phyloP scores from a whole-genome alignment of 352 stramenopile species.

The Pythium guiyangense region DNA sequence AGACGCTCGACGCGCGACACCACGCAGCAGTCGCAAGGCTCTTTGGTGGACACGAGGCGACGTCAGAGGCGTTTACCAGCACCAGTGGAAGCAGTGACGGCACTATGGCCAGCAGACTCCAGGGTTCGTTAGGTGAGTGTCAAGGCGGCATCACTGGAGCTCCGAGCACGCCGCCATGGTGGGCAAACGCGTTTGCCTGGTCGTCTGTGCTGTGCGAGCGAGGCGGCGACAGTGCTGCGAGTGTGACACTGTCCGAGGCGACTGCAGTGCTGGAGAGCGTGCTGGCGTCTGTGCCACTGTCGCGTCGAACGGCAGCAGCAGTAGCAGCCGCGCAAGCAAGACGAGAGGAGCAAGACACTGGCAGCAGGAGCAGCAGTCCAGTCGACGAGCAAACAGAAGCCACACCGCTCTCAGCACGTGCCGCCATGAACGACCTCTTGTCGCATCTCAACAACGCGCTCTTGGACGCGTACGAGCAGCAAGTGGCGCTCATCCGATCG shows the following conservation, averaged over 20 bases:
- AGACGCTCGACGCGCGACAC: conserved; percentile 5
- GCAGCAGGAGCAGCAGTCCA: background rate
- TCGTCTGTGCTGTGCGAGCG: background rate
- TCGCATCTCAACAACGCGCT: background rate
- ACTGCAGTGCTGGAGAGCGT: background rate
- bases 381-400: background rate
- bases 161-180: no score
- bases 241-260: background rate
- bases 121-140: no score
- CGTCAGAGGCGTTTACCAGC: background rate
- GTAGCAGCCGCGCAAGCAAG: background rate
- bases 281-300: background rate
- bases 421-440: background rate
- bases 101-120: no score
- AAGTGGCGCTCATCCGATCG: background rate
- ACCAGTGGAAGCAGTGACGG: background rate
- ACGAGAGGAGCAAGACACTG: background rate
- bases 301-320: background rate
- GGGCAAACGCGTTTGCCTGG: background rate
- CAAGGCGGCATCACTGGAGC: no score
- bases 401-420: background rate
- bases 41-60: background rate
- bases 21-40: conserved; percentile 4
- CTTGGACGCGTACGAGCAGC: background rate
- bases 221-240: background rate